Base-by-base conservation (phyloP, 2,329 filamentous ascomycete genomes). In the Hypoxylon sp. region DNA sequence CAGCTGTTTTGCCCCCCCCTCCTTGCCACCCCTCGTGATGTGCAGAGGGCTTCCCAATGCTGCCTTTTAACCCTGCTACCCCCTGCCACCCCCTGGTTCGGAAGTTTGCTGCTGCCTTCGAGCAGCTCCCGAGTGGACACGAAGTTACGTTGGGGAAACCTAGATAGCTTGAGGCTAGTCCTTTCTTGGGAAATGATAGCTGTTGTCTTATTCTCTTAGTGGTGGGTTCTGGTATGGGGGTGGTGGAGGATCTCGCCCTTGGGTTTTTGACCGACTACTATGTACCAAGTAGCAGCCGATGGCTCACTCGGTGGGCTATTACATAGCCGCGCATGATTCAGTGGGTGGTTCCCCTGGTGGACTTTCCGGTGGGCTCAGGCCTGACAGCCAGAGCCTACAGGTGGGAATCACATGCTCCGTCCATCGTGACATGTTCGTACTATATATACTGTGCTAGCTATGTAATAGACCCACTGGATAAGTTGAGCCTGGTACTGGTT, bases 331-430 rank as follows among this genome's bases (percentile, higher is more conserved):
- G 24, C 30, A 32, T 32, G 11, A 10, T 41, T n/a, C n/a, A 19
- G 15, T 41, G 15, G 37, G 7, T 26, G 24, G 24, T 26, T 41
- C 37, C 37, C 39, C 39, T 43, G 17, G 39, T 26, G 24, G 24
- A 7, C 24, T 4, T 4, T 26, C 24, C 7, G 24, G 24, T 26
- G 24, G 24, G 13, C 13, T 34, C 11, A 32, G 8, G 30, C 32
- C 32, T 15, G 32, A 15, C 32, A 2, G 32, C 1, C 32, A n/a
- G n/a, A n/a, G n/a, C n/a, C n/a, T n/a, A 6, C 32, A 6, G 15
- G 6, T 41, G 20, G 50, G 49, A 67, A 64, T 67, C 64, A 67
- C 60, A 67, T 67, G 64, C 60, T 64, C 54, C 50, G 49, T 66
- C 64, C 63, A 59, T 63, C 52, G 59, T 63, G 59, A 66, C 59